Base-by-base conservation (phyloP, 306 rosid species). In the Prunus mume region DNA sequence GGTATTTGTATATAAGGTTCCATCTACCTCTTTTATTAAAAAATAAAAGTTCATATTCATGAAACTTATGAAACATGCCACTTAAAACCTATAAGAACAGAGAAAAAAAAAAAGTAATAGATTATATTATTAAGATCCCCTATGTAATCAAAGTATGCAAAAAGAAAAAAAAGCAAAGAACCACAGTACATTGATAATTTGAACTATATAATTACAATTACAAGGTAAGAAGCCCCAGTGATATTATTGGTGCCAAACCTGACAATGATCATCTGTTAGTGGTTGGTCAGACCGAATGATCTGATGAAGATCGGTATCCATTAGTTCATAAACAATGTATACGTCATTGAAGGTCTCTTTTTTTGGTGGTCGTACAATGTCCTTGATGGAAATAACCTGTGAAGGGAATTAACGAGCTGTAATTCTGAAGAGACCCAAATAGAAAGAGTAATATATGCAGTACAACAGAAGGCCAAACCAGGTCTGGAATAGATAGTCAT, bases 231-330 rank as follows among this genome's bases (percentile, higher is more conserved):
- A 73, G 49, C 50, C 79, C 58, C 63, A 54, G 68, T 18, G 65
- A 38, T 17, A 63, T 20, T 64, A 25, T 17, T 32, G 78, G 50
- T 51, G 4, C 17, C 84, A 61, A 85, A 95, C 99, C 97, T 90
- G 97, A 79, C 90, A 92, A 63, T 95, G 99, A 76, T 92, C 93
- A 46, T 86, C 87, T 2, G 84, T 92, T 63, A 95, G 88, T 67
- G 85, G 50, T 81, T 95, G 99, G 65, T 87, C 87, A 65, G 97
- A 90, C 69, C 93, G 93, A 87, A 95, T 88, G 65, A 89, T 85
- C 71, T 87, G 92, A 79, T 92, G 97, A 86, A 95, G 99, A 83
- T 95, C 99, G 41, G 97, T 92, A 83, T 95, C 99, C 99, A 95
- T 95, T 83, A 95, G 79, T 79, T 95, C 99, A 75, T 89, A 95